Percentiles rank a stretch among this genome's conserved stretches.
phyloP scores from a whole-genome alignment of 1,284 basidiomycete genomes.

The Peniophora sp. region DNA sequence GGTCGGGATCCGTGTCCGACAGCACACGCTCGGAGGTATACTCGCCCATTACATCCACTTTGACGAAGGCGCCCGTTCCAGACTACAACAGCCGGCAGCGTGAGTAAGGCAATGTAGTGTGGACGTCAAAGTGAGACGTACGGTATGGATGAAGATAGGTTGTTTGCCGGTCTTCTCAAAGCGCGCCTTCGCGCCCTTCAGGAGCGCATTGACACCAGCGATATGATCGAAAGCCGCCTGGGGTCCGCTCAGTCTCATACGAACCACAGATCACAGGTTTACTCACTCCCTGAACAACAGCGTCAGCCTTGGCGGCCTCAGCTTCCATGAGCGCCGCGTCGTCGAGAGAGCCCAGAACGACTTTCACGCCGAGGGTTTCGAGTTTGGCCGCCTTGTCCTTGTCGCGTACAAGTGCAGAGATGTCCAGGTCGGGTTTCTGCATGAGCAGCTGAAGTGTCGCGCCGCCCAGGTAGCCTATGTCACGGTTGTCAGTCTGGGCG shows the following conservation, averaged over 20 bases:
- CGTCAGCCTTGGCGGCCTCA: not conserved
- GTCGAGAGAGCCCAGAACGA: not conserved
- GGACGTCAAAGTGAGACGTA: not conserved
- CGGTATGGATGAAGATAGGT: slow-evolving; percentile 43
- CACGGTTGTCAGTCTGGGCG: too few relatives aligned
- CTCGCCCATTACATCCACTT: slow-evolving; percentile 28
- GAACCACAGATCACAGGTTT: not conserved
- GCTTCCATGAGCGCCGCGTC: slow-evolving; percentile 11
- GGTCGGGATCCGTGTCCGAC: slow-evolving; percentile 29
- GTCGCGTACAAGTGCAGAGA: not conserved
- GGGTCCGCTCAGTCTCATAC: not conserved
- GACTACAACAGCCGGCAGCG: not conserved
- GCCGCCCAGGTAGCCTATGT: not conserved
- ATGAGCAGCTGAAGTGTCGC: not conserved
- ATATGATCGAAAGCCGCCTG: not conserved
- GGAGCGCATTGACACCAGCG: slow-evolving; percentile 35
- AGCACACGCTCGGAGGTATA: slow-evolving; percentile 31
- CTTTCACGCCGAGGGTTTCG: slow-evolving; percentile 3
- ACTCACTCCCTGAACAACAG: not conserved
- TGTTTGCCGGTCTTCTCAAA: slow-evolving; percentile 25
- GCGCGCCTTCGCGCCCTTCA: slow-evolving; percentile 37
- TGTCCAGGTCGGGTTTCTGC: slow-evolving; percentile 11
- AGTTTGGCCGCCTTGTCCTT: not conserved
- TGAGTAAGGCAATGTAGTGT: not conserved
- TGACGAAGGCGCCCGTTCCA: slow-evolving; percentile 29